These are phyloP conservation scores for Secale cereale DNA, from an alignment of 176 grass and related monocot genomes.

Conservation along the genomic window DNA sequence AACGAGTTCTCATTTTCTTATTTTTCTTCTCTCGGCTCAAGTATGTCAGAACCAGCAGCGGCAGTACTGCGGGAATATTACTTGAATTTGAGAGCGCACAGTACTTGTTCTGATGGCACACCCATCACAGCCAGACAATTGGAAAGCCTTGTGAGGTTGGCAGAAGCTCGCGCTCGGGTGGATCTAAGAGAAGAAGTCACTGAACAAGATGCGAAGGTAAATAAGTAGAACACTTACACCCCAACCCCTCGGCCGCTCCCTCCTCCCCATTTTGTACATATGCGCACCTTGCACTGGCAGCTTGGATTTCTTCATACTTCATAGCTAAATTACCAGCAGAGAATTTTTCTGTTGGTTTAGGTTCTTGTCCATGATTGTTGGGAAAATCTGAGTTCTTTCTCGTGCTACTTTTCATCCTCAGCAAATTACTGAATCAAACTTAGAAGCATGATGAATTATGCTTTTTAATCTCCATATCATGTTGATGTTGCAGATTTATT, in stretches of 20 bases:
- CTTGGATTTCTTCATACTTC: background rate
- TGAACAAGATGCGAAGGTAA: slow-evolving; percentile 64
- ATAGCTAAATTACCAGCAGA: background rate
- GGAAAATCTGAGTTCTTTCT: slow-evolving; percentile 16
- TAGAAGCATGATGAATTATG: background rate
- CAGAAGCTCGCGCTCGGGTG: slow-evolving; percentile 87
- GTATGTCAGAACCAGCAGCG: slow-evolving; percentile 66
- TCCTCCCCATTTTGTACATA: background rate
- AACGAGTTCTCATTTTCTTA: background rate
- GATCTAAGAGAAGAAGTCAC: slow-evolving; percentile 93
- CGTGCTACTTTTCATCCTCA: slow-evolving; percentile 17
- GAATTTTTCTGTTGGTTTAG: slow-evolving; percentile 12
- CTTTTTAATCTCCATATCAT: background rate
- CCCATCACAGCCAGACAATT: slow-evolving; percentile 92
- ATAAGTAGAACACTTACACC: background rate
- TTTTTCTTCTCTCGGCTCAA: slow-evolving; percentile 21
- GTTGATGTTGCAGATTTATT: background rate
- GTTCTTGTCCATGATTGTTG: background rate
- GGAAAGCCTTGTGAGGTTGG: slow-evolving; percentile 92
- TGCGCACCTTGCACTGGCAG: background rate
- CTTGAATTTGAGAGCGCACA: slow-evolving; percentile 52
- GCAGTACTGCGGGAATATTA: slow-evolving; percentile 53
- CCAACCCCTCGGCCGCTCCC: background rate
- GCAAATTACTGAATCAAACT: background rate
- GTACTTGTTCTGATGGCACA: slow-evolving; percentile 64